A percentile compares a stretch with the other conserved stretches of the same genome.
Evolutionary conservation across 2,329 filamentous ascomycete species (phyloP).

Genomic region (Neofusicoccum umdonicola): DNA sequence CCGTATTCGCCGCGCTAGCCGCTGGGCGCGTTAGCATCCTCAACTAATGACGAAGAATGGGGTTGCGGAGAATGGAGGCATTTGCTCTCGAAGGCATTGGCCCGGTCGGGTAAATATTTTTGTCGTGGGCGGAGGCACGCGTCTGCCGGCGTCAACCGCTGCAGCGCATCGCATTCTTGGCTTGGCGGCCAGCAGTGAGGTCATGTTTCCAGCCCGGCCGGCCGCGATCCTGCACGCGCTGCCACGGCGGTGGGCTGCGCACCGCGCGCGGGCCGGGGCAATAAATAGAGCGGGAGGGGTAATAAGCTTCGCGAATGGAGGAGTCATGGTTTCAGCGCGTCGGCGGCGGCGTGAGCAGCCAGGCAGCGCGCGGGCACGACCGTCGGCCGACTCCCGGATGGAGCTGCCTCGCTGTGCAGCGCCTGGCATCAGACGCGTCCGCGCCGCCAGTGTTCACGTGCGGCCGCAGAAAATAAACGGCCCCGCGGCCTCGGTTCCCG

Average conservation of each 20-base stretch:
- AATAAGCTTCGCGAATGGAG: neutral
- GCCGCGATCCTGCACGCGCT: neutral
- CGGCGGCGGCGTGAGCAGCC: neutral
- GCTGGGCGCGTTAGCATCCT: slow-evolving; percentile 43
- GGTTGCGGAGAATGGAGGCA: neutral
- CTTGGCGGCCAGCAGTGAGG: slow-evolving; percentile 3
- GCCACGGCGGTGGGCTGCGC: neutral
- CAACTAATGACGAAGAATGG: slow-evolving; percentile 13
- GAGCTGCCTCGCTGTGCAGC: neutral
- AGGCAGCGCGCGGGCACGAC: neutral
- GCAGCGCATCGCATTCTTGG: slow-evolving; percentile 7
- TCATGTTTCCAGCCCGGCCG: neutral
- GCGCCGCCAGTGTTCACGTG: slow-evolving; percentile 12
- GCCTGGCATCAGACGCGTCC: neutral
- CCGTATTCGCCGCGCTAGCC: slow-evolving; percentile 32
- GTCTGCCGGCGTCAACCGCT: neutral
- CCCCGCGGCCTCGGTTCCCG: slow-evolving; percentile 4
- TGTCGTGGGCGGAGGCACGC: neutral
- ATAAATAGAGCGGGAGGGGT: slow-evolving; percentile 10
- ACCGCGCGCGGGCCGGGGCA: slow-evolving; percentile 1
- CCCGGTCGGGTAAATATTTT: slow-evolving; percentile 10
- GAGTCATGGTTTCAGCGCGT: neutral
- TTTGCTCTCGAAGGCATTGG: neutral
- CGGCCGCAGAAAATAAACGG: neutral
- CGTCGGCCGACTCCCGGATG: slow-evolving; percentile 2